Evolutionary conservation across 2,329 filamentous ascomycete species (phyloP).

Genomic region (Didymella exigua): DNA sequence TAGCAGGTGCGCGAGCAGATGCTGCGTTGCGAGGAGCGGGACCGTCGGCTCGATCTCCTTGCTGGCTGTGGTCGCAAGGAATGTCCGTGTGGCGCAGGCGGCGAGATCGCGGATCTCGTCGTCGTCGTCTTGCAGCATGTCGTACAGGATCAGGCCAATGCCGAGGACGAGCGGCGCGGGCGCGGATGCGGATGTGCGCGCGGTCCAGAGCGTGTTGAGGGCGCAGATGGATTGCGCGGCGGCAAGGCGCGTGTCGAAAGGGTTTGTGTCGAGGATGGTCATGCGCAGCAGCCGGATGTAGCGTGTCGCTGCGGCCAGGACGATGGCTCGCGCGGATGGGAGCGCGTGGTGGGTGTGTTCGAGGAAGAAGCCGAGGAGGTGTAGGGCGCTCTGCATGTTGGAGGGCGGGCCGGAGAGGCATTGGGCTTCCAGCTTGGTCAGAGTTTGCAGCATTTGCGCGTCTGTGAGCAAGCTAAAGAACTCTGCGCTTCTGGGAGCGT

Average conservation of each 20-base stretch:
- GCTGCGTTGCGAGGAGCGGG: slow-evolving; percentile 56
- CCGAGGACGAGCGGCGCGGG: slow-evolving; percentile 28
- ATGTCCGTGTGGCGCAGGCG: slow-evolving; percentile 55
- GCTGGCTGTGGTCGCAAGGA: slow-evolving; percentile 49
- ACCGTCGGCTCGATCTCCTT: slow-evolving; percentile 46
- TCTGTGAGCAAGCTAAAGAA: slow-evolving; percentile 28
- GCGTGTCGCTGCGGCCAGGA: slow-evolving; percentile 21
- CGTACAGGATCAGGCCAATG: slow-evolving; percentile 54
- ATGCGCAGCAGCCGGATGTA: slow-evolving; percentile 41
- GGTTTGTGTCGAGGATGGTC: slow-evolving; percentile 46
- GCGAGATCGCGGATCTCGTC: slow-evolving; percentile 79
- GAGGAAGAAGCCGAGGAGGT: slow-evolving; percentile 41
- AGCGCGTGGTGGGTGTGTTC: slow-evolving; percentile 29
- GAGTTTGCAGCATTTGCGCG: slow-evolving; percentile 19
- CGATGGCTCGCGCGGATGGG: slow-evolving; percentile 3
- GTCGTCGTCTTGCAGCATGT: slow-evolving; percentile 76
- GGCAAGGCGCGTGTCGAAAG: slow-evolving; percentile 69
- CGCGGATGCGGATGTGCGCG: not conserved
- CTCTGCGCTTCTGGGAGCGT: slow-evolving; percentile 1
- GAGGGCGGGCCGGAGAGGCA: slow-evolving; percentile 38
- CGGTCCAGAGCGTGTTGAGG: slow-evolving; percentile 35
- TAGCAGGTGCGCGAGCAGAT: slow-evolving; percentile 43
- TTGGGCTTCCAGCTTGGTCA: slow-evolving; percentile 35
- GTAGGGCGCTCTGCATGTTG: slow-evolving; percentile 39
- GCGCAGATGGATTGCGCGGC: slow-evolving; percentile 62